phyloP scores from a whole-genome alignment of 2,329 filamentous ascomycete species.

The Colletotrichum sp. region DNA sequence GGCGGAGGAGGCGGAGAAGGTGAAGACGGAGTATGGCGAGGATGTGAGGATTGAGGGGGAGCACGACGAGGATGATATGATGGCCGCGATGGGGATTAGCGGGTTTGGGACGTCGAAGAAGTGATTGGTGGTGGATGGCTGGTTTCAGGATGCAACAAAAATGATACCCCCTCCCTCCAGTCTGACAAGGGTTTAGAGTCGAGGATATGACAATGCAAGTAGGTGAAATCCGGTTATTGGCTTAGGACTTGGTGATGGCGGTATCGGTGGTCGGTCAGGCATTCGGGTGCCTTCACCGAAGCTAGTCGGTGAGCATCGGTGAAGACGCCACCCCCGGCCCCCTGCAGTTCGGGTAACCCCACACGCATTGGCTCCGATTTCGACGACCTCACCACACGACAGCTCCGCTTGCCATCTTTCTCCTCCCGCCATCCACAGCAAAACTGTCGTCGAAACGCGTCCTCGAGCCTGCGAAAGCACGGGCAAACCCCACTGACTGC shows the following conservation, averaged over 20 bases:
- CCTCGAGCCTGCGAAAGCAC: neutral
- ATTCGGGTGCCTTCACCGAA: neutral
- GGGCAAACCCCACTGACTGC: accelerated
- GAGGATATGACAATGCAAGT: neutral
- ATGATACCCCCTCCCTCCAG: constrained; percentile 33
- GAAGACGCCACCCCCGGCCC: neutral
- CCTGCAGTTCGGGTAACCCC: constrained; percentile 10
- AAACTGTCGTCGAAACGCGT: neutral
- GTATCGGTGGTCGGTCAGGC: neutral
- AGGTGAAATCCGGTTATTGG: neutral
- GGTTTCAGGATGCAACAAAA: constrained; percentile 7
- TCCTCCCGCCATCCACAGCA: neutral
- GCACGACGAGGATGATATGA: constrained; percentile 74
- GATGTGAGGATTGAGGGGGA: constrained; percentile 72
- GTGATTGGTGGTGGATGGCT: constrained; percentile 4
- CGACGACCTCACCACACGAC: neutral
- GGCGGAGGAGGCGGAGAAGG: constrained; percentile 57
- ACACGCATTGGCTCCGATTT: constrained; percentile 17
- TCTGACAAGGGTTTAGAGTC: neutral
- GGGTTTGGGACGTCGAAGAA: constrained; percentile 66
- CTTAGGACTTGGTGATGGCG: neutral
- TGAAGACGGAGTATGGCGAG: constrained; percentile 67
- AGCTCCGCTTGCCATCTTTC: neutral
- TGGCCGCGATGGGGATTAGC: constrained; percentile 69
- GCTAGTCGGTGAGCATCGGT: constrained; percentile 1